Evolutionary conservation across 139 green algal genomes (phyloP).

Genomic region (Zygnema cylindricum): DNA sequence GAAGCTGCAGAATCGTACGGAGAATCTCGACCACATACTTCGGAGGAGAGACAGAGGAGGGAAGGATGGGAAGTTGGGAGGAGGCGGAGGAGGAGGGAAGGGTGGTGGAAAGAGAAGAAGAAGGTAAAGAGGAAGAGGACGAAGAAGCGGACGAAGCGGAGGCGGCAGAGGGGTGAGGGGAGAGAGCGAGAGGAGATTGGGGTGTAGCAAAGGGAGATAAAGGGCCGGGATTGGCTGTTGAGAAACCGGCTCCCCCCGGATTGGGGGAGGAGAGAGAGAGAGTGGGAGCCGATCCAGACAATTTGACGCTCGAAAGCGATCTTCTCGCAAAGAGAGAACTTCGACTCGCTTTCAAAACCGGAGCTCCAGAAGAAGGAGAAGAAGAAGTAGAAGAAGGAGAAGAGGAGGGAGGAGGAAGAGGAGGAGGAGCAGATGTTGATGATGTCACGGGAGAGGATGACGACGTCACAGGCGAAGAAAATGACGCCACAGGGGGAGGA

Average conservation of each 20-base stretch:
- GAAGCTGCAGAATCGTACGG: conserved; percentile 33
- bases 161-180: neutral
- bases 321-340: neutral
- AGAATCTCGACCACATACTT: neutral
- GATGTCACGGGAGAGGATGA: too few relatives aligned
- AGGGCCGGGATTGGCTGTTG: neutral
- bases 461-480: neutral
- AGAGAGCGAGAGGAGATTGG: neutral
- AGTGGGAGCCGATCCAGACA: neutral
- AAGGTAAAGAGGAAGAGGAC: neutral
- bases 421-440: neutral
- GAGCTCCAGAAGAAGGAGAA: neutral
- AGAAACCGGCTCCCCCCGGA: neutral
- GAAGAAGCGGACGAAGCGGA: neutral
- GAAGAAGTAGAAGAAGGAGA: neutral
- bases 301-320: neutral
- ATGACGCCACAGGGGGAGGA: too few relatives aligned
- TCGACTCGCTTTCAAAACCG: neutral
- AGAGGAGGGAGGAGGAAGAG: neutral
- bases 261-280: neutral
- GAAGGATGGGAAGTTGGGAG: neutral
- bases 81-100: neutral
- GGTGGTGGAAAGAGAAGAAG: neutral
- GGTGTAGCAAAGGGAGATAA: neutral
- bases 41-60: neutral